Percentiles rank a stretch among this genome's conserved stretches.
These are phyloP conservation scores for Rhodotorula babjevae DNA, from an alignment of 768 basidiomycete genomes.

Conservation along the genomic window DNA sequence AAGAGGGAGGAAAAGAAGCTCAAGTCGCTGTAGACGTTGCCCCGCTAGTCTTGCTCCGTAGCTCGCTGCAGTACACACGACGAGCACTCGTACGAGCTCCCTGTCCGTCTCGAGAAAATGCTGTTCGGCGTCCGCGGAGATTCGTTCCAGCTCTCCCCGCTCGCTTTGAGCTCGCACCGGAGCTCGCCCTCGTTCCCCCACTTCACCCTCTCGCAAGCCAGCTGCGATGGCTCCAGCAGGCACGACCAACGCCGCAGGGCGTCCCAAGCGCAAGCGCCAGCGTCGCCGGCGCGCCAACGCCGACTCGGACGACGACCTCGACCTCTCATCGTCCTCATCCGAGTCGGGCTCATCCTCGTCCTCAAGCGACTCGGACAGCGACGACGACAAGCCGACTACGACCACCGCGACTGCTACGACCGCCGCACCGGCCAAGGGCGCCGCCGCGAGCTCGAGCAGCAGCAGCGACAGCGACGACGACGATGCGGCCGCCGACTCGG, in stretches of 20 bases:
- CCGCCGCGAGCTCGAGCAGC: background rate
- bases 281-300: conserved; percentile 25
- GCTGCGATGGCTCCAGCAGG: conserved; percentile 23
- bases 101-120: no score
- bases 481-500: background rate
- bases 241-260: conserved; percentile 21
- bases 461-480: background rate
- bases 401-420: background rate
- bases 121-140: background rate
- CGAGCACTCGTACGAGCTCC: no score
- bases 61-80: no score
- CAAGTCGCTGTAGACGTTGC: conserved; percentile 4
- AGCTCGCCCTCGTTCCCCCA: background rate
- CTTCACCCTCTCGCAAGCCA: background rate
- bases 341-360: conserved; percentile 15
- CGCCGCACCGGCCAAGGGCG: background rate
- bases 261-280: conserved; percentile 38
- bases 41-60: no score
- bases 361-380: conserved; percentile 4
- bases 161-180: background rate
- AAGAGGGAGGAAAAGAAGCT: conserved; percentile 2
- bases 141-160: no score
- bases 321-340: background rate
- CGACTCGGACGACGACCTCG: conserved; percentile 1
- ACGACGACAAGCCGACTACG: background rate